These are phyloP conservation scores for Salix koriyanagi DNA, from an alignment of 345 rosid species.

Conservation along the genomic window DNA sequence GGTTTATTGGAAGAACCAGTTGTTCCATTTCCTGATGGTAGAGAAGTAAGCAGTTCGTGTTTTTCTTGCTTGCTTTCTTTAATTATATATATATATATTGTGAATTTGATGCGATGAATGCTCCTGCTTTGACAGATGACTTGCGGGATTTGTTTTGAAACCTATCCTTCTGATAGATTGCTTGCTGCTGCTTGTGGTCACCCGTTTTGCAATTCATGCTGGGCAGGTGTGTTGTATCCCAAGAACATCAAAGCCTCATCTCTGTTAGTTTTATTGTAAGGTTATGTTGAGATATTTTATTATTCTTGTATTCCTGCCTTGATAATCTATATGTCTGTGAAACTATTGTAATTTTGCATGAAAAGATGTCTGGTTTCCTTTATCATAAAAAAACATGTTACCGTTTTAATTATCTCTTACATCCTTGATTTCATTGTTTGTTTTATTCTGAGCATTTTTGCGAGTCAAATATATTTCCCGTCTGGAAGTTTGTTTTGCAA, in stretches of 20 bases:
- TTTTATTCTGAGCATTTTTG: not conserved
- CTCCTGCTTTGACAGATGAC: constrained; percentile 19
- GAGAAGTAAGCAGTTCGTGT: constrained; percentile 15
- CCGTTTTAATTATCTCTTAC: not conserved
- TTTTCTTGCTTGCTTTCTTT: not conserved
- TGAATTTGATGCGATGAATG: not conserved
- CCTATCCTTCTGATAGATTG: constrained; percentile 15
- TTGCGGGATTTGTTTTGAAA: constrained; percentile 36
- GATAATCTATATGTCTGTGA: not conserved
- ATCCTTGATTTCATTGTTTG: not conserved
- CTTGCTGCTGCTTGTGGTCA: constrained; percentile 33
- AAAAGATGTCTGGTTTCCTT: not conserved
- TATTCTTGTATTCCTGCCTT: not conserved
- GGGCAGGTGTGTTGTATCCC: constrained; percentile 21
- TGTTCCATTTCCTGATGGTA: constrained; percentile 21
- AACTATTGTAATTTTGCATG: not conserved
- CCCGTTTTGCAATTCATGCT: constrained; percentile 29
- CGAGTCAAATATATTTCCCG: not conserved
- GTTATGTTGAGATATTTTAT: not conserved
- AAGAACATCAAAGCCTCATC: not conserved
- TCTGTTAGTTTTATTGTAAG: constrained; percentile 1
- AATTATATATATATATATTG: not conserved
- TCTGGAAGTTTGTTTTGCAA: not conserved
- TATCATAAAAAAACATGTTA: not conserved
- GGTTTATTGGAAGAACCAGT: constrained; percentile 25